Base-by-base conservation (phyloP, 768 basidiomycete species). In the Imleria badia region DNA sequence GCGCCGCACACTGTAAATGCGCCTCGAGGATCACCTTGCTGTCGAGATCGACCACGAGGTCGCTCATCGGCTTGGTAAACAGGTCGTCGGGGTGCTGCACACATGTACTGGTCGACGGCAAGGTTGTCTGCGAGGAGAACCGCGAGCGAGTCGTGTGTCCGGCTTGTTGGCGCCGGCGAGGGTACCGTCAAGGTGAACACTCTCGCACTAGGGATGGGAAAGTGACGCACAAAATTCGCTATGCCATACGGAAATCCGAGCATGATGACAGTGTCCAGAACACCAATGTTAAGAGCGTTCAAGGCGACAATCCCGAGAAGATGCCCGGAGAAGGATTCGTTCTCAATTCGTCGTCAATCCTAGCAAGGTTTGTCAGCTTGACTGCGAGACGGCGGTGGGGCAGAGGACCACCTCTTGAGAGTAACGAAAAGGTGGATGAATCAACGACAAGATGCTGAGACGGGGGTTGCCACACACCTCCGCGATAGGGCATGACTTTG, bases 271-370 rank as follows among this genome's bases (percentile, higher is more conserved):
- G 88, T 89, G 64, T 95, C 94, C 48, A 94, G 69, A 19, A 80
- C 82, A 15, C 91, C 92, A 34, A 94, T 94, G 62, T 96, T 93
- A 12, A 95, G 78, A 0, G 93, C 93, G 62, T 93, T 95, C 1
- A 94, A 95, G 0, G 92, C 89, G 33, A 96, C 79, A 41, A 95
- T 87, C 13, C 94, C 93, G 0, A 96, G 80, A 11, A 95, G 75
- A 57, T 82, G 78, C 3, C 92, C 91, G 1, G 85, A 83, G 65
- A 96, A 96, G 6, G 94, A 92, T 63, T 94, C 89, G 42, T 81
- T 76, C 68, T 96, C 93, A 45, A 95, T 94, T 55, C 75, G 78
- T 23, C 93, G 83, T 26, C 93, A 84, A 63, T 94, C 93, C 86
- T 91, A 22, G 1, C 35, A 17, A 34, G 12, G 44, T 48, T 13